Conservation (phyloP, 2,329 filamentous ascomycete genomes). For the Alternaria rosae region DNA sequence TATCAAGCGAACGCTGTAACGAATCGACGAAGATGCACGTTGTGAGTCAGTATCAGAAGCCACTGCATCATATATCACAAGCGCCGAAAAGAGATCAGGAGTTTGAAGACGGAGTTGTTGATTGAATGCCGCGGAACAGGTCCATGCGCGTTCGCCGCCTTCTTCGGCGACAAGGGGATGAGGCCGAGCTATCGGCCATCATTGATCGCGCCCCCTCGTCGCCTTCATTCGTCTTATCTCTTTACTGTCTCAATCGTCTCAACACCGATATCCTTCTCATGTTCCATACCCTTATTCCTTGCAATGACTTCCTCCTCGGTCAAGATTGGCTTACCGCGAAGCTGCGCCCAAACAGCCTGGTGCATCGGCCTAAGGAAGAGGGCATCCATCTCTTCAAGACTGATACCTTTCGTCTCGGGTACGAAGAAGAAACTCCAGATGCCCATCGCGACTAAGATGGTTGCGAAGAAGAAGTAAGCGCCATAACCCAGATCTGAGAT, state of each 20-base stretch:
- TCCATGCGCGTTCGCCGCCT: background rate
- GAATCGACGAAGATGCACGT: background rate
- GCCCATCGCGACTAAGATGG: slow-evolving; percentile 39
- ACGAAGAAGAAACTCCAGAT: slow-evolving; percentile 45
- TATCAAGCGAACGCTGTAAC: background rate
- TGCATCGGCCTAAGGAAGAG: slow-evolving; percentile 40
- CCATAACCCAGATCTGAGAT: slow-evolving; percentile 49
- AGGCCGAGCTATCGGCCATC: background rate
- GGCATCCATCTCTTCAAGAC: slow-evolving; percentile 43
- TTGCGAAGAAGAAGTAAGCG: slow-evolving; percentile 51
- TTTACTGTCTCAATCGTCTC: slow-evolving; percentile 28
- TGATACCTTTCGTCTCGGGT: slow-evolving; percentile 42
- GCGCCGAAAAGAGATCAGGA: background rate
- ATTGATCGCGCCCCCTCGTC: background rate
- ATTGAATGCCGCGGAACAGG: background rate
- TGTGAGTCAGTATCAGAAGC: background rate
- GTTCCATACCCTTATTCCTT: slow-evolving; percentile 25
- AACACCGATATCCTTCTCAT: slow-evolving; percentile 29
- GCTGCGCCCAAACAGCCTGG: slow-evolving; percentile 41
- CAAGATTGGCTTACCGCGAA: slow-evolving; percentile 31
- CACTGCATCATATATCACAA: background rate
- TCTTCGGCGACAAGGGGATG: background rate
- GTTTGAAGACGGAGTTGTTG: background rate
- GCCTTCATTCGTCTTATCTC: slow-evolving; percentile 5
- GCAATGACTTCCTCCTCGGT: slow-evolving; percentile 22